These are phyloP conservation scores for Coemansia sp. DNA, from an alignment of 192 early-diverging fungal species.

Conservation along the genomic window DNA sequence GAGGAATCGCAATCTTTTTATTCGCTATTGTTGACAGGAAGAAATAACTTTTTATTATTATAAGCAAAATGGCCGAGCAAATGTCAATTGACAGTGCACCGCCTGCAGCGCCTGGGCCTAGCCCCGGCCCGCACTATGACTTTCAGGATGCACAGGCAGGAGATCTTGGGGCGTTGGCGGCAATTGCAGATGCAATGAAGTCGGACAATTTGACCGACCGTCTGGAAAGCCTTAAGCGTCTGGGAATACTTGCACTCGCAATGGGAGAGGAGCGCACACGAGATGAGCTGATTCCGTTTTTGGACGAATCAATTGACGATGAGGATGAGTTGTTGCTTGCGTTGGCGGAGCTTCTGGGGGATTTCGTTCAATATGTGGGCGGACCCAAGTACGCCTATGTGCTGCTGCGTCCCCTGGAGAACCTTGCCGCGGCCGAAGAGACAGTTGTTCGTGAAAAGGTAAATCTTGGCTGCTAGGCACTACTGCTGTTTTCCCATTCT, in stretches of 20 bases:
- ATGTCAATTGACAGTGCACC: slow-evolving; percentile 53
- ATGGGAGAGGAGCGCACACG: slow-evolving; percentile 93
- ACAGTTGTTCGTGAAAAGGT: slow-evolving; percentile 98
- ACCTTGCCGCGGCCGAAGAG: slow-evolving; percentile 96
- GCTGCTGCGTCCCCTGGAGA: slow-evolving; percentile 90
- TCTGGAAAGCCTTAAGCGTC: slow-evolving; percentile 54
- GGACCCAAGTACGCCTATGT: slow-evolving; percentile 83
- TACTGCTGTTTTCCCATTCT: too few relatives aligned
- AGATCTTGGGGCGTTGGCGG: slow-evolving; percentile 47
- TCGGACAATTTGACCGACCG: slow-evolving; percentile 54
- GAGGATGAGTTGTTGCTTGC: slow-evolving; percentile 96
- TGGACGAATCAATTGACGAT: slow-evolving; percentile 99
- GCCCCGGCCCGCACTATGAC: slow-evolving; percentile 33
- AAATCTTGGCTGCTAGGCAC: slow-evolving; percentile 6
- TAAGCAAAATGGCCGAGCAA: slow-evolving; percentile 46
- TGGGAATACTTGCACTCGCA: slow-evolving; percentile 70
- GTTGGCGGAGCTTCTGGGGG: slow-evolving; percentile 90
- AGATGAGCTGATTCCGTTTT: slow-evolving; percentile 94
- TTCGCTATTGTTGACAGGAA: background rate
- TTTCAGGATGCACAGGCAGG: slow-evolving; percentile 51
- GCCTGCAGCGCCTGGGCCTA: slow-evolving; percentile 12
- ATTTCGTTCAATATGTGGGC: slow-evolving; percentile 91
- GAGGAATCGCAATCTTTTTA: too few relatives aligned
- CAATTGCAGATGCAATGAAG: slow-evolving; percentile 56
- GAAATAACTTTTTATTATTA: background rate